Base-by-base conservation (phyloP, 2,329 filamentous ascomycete species). In the Dactylellina cionopaga region DNA sequence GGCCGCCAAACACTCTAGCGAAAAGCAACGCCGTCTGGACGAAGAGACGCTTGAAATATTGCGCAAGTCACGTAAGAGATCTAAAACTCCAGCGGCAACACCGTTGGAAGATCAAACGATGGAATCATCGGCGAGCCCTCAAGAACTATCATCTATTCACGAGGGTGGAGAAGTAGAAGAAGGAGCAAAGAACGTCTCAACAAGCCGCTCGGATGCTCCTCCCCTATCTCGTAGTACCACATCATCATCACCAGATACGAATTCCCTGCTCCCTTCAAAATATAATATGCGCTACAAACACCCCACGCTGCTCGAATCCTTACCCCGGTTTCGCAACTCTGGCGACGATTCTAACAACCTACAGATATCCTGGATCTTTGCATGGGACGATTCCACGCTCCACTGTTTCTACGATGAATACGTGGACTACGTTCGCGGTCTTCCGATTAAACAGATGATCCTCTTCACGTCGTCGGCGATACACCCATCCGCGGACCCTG, bases 321-420 rank as follows among this genome's bases (percentile, higher is more conserved):
- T 35, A 7, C 46, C 46, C 13, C 25, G n/a, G n/a, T n/a, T n/a
- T n/a, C n/a, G 39, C 41, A 15, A 24, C 19, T 29, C 25, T 29
- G 33, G 24, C 6, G 19, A 7, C 39, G 13, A 46, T n/a, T 41
- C 29, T 64, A 64, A 64, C 59, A 52, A 31, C 19, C 24, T 22
- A 13, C 66, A 71, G 66, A 62, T 71, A 29, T 58, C 66, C 51
- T 64, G 33, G 22, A 25, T 51, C 33, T 71, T 71, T 52, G 31
- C 51, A 49, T 22, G 52, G 47, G 66, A 71, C 66, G 33, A 17
- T 33, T 19, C 15, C 5, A 71, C 58, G 44, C 51, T 71, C 33
- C 4, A 15, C 49, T 64, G 66, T n/a, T 71, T 71, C 51, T 58
- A 58, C 44, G 46, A 41, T 25, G 66, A 71, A 64, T 71, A 46